A percentile compares a stretch with the other conserved stretches of the same genome.
Evolutionary conservation across 345 rosid genomes (phyloP).

Genomic region (Turnera subulata): DNA sequence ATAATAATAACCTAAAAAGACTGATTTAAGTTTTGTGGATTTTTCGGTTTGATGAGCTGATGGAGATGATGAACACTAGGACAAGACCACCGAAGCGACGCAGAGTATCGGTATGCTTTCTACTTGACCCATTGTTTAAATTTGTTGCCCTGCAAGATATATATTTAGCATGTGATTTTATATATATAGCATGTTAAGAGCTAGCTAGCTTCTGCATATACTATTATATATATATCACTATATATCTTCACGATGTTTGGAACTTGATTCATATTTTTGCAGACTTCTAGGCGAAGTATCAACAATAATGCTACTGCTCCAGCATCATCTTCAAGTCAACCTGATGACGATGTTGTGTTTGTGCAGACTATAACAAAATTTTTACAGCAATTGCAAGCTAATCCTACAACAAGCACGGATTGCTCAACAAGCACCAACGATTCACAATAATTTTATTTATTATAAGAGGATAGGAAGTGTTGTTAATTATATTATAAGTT

Average conservation of each 20-base stretch:
- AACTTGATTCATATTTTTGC: too few relatives aligned
- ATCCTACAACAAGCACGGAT: conserved; percentile 8
- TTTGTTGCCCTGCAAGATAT: too few relatives aligned
- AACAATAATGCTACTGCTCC: background rate
- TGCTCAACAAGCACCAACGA: too few relatives aligned
- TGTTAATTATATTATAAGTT: background rate
- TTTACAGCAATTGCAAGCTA: conserved; percentile 19
- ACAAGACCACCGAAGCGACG: conserved; percentile 24
- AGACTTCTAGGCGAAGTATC: conserved; percentile 6
- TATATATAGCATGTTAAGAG: too few relatives aligned
- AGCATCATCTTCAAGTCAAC: conserved; percentile 10
- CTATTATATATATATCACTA: too few relatives aligned
- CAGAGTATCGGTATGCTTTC: conserved; percentile 6
- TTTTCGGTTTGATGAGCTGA: conserved; percentile 25
- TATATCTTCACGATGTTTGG: too few relatives aligned
- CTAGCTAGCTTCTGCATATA: too few relatives aligned
- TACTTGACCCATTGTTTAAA: too few relatives aligned
- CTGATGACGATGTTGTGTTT: conserved; percentile 17
- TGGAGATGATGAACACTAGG: conserved; percentile 21
- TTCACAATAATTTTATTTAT: background rate
- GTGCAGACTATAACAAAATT: conserved; percentile 18
- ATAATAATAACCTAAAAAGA: too few relatives aligned
- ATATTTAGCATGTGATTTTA: too few relatives aligned
- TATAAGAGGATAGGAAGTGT: background rate
- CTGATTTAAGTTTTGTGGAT: background rate